Conservation (phyloP, 177 flowering plant genomes). For the Telopea speciosissima region DNA sequence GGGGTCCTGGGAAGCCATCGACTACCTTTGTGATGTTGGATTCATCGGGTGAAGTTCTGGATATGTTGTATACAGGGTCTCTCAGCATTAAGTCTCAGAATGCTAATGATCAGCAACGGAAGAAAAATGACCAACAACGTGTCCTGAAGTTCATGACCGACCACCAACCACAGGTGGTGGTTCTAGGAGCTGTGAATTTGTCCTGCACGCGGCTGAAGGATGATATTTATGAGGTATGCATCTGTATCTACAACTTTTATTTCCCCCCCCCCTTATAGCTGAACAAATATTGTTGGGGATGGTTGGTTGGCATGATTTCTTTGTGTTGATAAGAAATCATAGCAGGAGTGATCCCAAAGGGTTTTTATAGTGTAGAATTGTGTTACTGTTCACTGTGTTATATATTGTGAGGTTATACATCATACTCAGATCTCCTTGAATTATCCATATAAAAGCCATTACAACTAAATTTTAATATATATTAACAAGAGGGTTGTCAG, state of each 20-base stretch:
- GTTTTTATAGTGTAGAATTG: too few relatives aligned
- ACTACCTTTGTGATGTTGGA: conserved; percentile 97
- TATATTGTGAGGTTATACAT: too few relatives aligned
- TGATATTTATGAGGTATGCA: conserved; percentile 79
- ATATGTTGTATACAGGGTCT: conserved; percentile 71
- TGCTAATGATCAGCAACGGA: conserved; percentile 77
- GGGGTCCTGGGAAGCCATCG: conserved; percentile 97
- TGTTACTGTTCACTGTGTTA: too few relatives aligned
- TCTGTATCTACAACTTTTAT: background rate
- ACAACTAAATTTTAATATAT: too few relatives aligned
- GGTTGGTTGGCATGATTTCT: background rate
- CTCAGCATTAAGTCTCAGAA: conserved; percentile 70
- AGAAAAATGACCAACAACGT: conserved; percentile 81
- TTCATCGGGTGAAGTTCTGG: conserved; percentile 84
- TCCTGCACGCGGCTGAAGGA: conserved; percentile 76
- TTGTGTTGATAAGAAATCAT: too few relatives aligned
- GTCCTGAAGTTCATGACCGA: conserved; percentile 85
- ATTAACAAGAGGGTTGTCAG: too few relatives aligned
- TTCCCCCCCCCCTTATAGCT: background rate
- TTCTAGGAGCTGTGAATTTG: conserved; percentile 80
- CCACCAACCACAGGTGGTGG: conserved; percentile 89
- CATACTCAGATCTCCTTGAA: too few relatives aligned
- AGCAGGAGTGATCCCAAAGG: too few relatives aligned
- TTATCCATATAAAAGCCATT: too few relatives aligned
- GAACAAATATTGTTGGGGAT: background rate